Base-by-base conservation (phyloP, 306 rosid genomes). In the Trifolium repens region DNA sequence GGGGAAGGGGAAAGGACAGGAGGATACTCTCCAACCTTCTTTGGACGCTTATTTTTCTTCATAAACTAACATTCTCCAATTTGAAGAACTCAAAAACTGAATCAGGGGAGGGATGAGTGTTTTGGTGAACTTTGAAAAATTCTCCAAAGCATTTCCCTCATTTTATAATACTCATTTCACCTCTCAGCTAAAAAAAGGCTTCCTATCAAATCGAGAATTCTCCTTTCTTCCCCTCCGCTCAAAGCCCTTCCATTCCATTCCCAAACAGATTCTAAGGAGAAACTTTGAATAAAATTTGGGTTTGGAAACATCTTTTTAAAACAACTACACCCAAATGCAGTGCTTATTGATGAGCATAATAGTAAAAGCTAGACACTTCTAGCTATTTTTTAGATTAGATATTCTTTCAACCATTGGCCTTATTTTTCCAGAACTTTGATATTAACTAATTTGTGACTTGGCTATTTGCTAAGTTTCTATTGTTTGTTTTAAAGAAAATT, bases 211-310 rank as follows among this genome's bases (percentile, higher is more conserved):
- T 13, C 4, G 53, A 47, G 17, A 14, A 47, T 47, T 47, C 24
- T 57, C n/a, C 34, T 22, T 57, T 57, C 62, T 57, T 26, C 11
- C 63, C 16, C n/a, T 57, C 63, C n/a, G 7, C 65, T 1, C 8
- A 59, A 59, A 13, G 8, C 35, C 15, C 24, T 22, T 58, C 5
- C 9, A 9, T 27, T 27, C 17, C 60, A 1, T 27, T 27, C 17
- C 60, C 1, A 22, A 22, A 1, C 27, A 60, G 13, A 60, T 11
- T 16, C 14, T 19, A 2, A 81, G 63, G 62, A 72, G 55, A 75
- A 60, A 27, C 12, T 73, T 61, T 77, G 60, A 72, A 9, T 54
- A 75, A 47, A 55, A 32, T 46, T 64, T 69, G 59, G 60, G 55
- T 26, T 37, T 59, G 69, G 42, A 54, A 58, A 46, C 65, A 57